A percentile compares a stretch with the other conserved stretches of the same genome.
Evolutionary conservation across 257 asterid genomes (phyloP).

Genomic region (Capsicum baccatum): DNA sequence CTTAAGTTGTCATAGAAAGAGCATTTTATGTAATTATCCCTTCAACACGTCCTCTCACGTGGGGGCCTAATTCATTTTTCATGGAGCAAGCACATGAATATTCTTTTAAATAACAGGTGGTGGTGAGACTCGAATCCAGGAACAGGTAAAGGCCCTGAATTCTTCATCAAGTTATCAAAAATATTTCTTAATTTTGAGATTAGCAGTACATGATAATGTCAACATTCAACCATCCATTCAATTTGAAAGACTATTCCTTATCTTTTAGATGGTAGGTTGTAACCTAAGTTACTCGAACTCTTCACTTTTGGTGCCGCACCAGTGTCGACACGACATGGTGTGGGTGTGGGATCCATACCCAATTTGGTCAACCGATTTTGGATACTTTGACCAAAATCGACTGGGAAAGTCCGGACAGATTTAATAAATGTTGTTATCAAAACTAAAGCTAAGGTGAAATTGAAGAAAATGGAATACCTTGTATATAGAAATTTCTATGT

Average conservation of each 20-base stretch:
- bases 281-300: neutral
- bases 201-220: neutral
- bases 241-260: slow-evolving; percentile 9
- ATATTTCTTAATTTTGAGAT: neutral
- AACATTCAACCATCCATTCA: neutral
- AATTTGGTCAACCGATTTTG: too few relatives aligned
- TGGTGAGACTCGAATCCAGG: neutral
- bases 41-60: neutral
- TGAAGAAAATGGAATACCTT: too few relatives aligned
- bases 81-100: neutral
- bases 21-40: neutral
- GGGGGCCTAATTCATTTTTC: neutral
- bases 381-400: too few relatives aligned
- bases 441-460: too few relatives aligned
- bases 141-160: neutral
- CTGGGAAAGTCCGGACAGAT: too few relatives aligned
- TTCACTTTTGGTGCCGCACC: too few relatives aligned
- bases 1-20: neutral
- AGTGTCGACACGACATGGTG: too few relatives aligned
- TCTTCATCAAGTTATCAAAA: neutral
- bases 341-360: too few relatives aligned
- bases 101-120: neutral
- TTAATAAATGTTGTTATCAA: too few relatives aligned
- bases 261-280: neutral
- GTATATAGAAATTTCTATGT: too few relatives aligned